Evolutionary conservation across 306 rosid species (phyloP), one percentile per base, ranked within the genome.

Genomic region (Ormosia semicastrata): DNA sequence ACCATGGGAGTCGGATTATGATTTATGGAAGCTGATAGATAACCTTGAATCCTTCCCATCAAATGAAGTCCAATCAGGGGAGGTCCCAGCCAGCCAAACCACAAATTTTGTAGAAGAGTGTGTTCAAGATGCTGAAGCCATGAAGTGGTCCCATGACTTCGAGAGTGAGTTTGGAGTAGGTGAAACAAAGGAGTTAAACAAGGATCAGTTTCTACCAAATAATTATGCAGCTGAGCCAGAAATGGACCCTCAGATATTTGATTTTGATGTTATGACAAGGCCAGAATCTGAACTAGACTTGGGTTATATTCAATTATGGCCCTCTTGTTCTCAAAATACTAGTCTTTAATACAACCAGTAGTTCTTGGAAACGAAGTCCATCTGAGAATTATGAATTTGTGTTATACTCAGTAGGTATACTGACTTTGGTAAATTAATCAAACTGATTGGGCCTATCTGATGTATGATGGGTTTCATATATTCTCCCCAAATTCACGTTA

Each of bases 21-120:
- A 87, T 9, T 89, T 95, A 80, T 95, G 98, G 99, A 72, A 85
- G 81, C 53, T 88, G 78, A 63, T 95, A 10, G 97, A 89, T 37
- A 86, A 70, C 73, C 50, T 86, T 29, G 84, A 40, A 33, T 10
- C 86, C 7, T 46, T 66, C 13, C 71, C 79, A 43, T 69, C 87
- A 53, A 85, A 78, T 68, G 74, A 79, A 47, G 70, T 68, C 41
- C 89, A 89, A 73, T 18, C 37, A 12, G 75, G 18, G 29, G 53
- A 70, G 62, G 52, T 70, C 40, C 15, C 72, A 17, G 36, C 86
- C 32, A 41, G 53, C 75, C 78, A 81, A 66, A 66, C 56, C 65
- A 77, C 85, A 5, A 83, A 67, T 13, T 49, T 85, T 4, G 86
- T n/a, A 24, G 49, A 57, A 53, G 88, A 69, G 60, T 3, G 12